phyloP scores from a whole-genome alignment of 768 basidiomycete genomes.

The Hericium erinaceus region DNA sequence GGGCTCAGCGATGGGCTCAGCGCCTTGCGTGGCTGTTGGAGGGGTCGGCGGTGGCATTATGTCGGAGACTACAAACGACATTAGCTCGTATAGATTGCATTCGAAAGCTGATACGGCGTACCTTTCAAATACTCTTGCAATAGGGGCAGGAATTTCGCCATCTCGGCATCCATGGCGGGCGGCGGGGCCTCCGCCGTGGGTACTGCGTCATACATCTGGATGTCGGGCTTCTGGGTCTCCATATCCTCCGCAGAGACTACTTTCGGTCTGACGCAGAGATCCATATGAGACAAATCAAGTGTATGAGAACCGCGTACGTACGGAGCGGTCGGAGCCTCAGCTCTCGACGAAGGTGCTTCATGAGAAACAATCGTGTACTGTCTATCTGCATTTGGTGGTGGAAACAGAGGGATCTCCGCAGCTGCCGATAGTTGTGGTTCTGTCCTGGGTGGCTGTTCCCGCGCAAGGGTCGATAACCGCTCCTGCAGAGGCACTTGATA shows the following conservation, averaged over 20 bases:
- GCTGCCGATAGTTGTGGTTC: not conserved
- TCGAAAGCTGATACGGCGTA: conserved; percentile 22
- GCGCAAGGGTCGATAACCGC: conserved; percentile 17
- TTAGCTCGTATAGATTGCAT: not conserved
- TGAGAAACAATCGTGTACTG: conserved; percentile 12
- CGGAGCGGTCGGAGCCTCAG: conserved; percentile 15
- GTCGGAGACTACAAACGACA: conserved; percentile 23
- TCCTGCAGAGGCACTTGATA: conserved; percentile 8
- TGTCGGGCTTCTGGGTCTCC: conserved; percentile 25
- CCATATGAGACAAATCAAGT: not conserved
- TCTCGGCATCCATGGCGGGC: conserved; percentile 38
- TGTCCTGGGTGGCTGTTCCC: conserved; percentile 9
- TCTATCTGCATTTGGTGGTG: conserved; percentile 7
- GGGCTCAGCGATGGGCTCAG: conserved; percentile 1
- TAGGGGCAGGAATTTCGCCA: conserved; percentile 72
- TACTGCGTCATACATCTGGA: conserved; percentile 70
- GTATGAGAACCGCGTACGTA: conserved; percentile 9
- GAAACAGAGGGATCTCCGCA: not conserved
- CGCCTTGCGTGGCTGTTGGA: conserved; percentile 4
- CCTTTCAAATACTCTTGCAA: conserved; percentile 66
- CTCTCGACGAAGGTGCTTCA: not conserved
- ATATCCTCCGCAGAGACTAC: conserved; percentile 45
- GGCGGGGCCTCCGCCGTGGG: conserved; percentile 6
- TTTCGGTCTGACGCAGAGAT: conserved; percentile 36
- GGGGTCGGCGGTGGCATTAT: conserved; percentile 12